A percentile compares a stretch with the other conserved stretches of the same genome.
Conservation (phyloP, 1,139 yeast genomes). For the Kurtzmaniella quercitrusa region DNA sequence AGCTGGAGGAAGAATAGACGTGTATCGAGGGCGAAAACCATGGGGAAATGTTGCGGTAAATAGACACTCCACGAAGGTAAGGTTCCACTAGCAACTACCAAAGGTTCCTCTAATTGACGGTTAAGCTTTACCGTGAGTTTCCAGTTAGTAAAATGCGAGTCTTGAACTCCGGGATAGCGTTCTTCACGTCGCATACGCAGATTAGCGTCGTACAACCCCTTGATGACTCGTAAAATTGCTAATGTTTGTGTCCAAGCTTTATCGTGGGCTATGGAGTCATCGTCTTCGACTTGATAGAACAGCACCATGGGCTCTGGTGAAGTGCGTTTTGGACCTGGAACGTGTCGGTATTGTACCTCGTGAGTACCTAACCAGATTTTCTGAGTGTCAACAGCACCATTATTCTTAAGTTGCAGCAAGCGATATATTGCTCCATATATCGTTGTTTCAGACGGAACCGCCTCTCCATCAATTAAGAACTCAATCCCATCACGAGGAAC, state of each 20-base stretch:
- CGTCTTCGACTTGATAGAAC: constrained; percentile 6
- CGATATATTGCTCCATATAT: constrained; percentile 76
- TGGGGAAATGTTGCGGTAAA: constrained; percentile 70
- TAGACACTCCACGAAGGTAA: constrained; percentile 84
- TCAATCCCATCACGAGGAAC: constrained; percentile 9
- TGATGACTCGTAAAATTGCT: constrained; percentile 53
- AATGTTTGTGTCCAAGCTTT: constrained; percentile 23
- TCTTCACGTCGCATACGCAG: constrained; percentile 10
- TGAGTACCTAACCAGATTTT: constrained; percentile 58
- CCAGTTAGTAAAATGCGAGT: constrained; percentile 57
- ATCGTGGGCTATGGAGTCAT: constrained; percentile 4
- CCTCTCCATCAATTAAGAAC: constrained; percentile 59
- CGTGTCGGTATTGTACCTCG: constrained; percentile 43
- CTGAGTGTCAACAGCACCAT: constrained; percentile 30
- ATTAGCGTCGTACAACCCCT: constrained; percentile 49
- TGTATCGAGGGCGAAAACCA: constrained; percentile 80
- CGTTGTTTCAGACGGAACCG: constrained; percentile 66
- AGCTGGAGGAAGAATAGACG: constrained; percentile 77
- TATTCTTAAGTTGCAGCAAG: constrained; percentile 37
- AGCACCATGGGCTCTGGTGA: constrained; percentile 1
- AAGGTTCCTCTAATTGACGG: constrained; percentile 85
- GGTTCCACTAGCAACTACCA: constrained; percentile 83
- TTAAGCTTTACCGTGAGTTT: constrained; percentile 84
- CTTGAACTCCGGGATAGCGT: constrained; percentile 7
- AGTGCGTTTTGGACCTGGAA: neutral